Evolutionary conservation across 23 red algal species (phyloP), one percentile per base, ranked within the genome.

Genomic region (Cyanidioschyzon merolae): DNA sequence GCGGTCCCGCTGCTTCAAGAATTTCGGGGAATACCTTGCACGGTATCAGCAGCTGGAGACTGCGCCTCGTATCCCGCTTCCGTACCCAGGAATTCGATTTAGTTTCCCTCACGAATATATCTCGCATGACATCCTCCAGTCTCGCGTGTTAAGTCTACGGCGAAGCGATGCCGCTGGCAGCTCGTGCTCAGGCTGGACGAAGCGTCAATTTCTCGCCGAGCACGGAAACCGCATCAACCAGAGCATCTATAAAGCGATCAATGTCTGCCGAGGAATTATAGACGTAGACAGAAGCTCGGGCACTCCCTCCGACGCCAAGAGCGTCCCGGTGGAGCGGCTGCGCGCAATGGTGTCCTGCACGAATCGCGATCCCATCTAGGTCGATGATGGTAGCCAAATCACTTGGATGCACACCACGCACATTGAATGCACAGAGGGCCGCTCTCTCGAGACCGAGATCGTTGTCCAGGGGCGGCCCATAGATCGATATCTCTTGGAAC

Each of bases 321-420:
- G 30, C 29, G 32, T 79, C 82, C 0, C 86, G 85, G 79, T 98
- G 94, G 50, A 98, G 71, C 29, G 89, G 88, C 68, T 98, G 94
- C 29, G 94, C 87, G 76, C 94, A 98, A 59, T 98, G 94, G 75
- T 98, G 88, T 41, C 94, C 94, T 25, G 88, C 83, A 21, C 94
- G 85, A 45, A 98, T 86, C 0, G 94, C 94, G 45, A 98, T 88
- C 27, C 94, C 94, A 40, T 98, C 94, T 80, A 98, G 75, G 58
- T 98, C 94, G 27, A 98, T 54, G 41, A 98, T 85, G 32, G 86
- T 75, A 21, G 94, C 84, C 68, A 98, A 37, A 75, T 98, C 94
- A 57, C 76, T 83, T 29, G 88, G 84, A 80, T 98, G 88, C 30
- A 98, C 78, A 41, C 80, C 94, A 26, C 83, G 74, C 59, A 98